A percentile compares a stretch with the other conserved stretches of the same genome.
phyloP scores from a whole-genome alignment of 169 alveolate species.

The Cryptosporidium andersoni region DNA sequence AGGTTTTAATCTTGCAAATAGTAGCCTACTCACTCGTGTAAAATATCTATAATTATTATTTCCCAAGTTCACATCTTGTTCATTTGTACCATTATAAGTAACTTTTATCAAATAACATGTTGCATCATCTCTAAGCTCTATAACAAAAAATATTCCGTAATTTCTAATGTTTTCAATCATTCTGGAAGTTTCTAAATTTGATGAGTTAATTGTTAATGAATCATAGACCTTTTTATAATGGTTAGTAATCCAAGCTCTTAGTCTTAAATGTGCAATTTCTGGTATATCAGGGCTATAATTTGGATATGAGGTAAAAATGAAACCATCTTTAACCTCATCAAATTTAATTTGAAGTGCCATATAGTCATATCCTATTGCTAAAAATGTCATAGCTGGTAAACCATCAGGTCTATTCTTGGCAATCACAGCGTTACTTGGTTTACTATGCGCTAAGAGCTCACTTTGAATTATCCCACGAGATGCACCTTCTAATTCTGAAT shows the following conservation, averaged over 20 bases:
- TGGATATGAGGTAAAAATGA: slow-evolving; percentile 44
- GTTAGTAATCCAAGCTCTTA: slow-evolving; percentile 24
- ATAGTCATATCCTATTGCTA: slow-evolving; percentile 40
- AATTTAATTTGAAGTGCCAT: slow-evolving; percentile 44
- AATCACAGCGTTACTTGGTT: slow-evolving; percentile 32
- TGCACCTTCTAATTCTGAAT: slow-evolving; percentile 35
- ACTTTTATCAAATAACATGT: slow-evolving; percentile 44
- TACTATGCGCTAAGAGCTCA: slow-evolving; percentile 33
- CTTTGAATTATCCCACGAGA: slow-evolving; percentile 45
- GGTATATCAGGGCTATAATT: slow-evolving; percentile 50
- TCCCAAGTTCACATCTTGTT: background rate
- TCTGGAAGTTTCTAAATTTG: background rate
- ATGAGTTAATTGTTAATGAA: slow-evolving; percentile 5
- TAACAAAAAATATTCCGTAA: slow-evolving; percentile 53
- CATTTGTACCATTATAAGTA: background rate
- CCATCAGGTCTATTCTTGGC: slow-evolving; percentile 63
- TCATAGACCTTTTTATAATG: slow-evolving; percentile 46
- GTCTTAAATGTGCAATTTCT: slow-evolving; percentile 58
- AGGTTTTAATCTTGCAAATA: slow-evolving; percentile 57
- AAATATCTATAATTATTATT: background rate
- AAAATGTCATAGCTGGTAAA: slow-evolving; percentile 46
- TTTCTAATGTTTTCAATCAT: slow-evolving; percentile 4
- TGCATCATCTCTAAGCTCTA: slow-evolving; percentile 63
- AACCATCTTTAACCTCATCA: slow-evolving; percentile 21
- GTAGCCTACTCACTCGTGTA: slow-evolving; percentile 49